Evolutionary conservation across 1,139 yeast species (phyloP), one percentile per base, ranked within the genome.

Genomic region (Petasospora rhodanensis): DNA sequence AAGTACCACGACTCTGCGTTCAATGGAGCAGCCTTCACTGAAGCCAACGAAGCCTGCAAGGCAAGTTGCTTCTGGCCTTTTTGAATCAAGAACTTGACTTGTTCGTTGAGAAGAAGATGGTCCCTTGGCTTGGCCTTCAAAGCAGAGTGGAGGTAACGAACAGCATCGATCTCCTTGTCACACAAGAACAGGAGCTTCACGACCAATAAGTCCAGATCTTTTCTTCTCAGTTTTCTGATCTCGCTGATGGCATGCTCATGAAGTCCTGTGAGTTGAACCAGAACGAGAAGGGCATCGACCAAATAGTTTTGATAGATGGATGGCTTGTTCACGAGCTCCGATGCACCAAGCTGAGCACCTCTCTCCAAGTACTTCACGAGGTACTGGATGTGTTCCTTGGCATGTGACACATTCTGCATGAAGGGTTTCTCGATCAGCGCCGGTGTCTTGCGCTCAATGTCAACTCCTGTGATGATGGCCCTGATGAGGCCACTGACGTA

Each of bases 1-100:
- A 70, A 64, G 13, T 81, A 75, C 98, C 97, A 91, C 6, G 93
- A 68, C 41, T 72, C 70, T 57, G 85, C 89, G 52, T 83, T 95
- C 2, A 93, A 78, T 0, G 97, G 96, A 1, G 89, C 73, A 1
- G 89, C 69, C 45, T 79, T 76, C 10, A 86, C 86, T 1, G 95
- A 82, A 40, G 79, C 75, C 31, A 71, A 69, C 0, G 96, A 86
- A 34, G 84, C 68, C 32, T 75, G 73, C 26, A 83, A 64, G 0
- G 97, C 96, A 49, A 85, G 63, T 41, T 82, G 86, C 30, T 72
- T 68, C 34, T 84, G 68, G 29, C 68, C 68, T 56, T 83, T 86
- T 18, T 68, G 64, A 13, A 82, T 61, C 51, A 93, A 71, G 54
- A 83, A 86, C 47, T 73, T 70, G 1, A 87, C 76, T 61, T 91